Evolutionary conservation across 345 rosid species (phyloP), one percentile per base, ranked within the genome.

Genomic region (Mercurialis annua): DNA sequence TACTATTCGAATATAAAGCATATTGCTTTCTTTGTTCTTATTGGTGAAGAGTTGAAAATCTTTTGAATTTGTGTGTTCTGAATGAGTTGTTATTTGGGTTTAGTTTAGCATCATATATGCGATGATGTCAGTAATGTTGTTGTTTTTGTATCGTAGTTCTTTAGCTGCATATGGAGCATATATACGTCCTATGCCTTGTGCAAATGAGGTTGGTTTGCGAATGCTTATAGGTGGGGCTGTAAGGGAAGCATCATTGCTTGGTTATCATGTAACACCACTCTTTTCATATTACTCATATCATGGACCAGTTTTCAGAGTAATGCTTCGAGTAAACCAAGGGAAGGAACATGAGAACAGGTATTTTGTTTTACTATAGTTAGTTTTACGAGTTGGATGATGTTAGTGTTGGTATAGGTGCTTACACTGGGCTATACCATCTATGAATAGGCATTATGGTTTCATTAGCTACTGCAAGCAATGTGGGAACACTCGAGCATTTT

Each of bases 151-250:
- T 30, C 56, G 15, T 75, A 88, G 98, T 75, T 82, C 97, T 14
- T 80, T 93, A 80, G 93, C 90, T 71, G 84, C 94, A 16, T 86
- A 77, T 73, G 98, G 98, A 72, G 92, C 97, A 44, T 90, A 82
- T 76, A 81, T 93, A 59, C 80, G 81, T 24, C 98, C 98, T 16
- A 77, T 88, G 93, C 98, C 98, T n/a, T 88, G 78, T 78, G 81
- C 89, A 27, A 93, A 88, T 80, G 98, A 93, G 90, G 69, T 93
- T 67, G 98, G 97, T 72, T 59, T 88, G 59, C 78, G 94, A 69
- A 83, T 88, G 87, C 87, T 90, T 71, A 87, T 90, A 69, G 98
- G 96, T 52, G 98, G 98, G 62, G 94, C 97, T 1, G 85, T 89
- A 10, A 77, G 97, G 65, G 98, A 93, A 52, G 98, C 97, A 2